Evolutionary conservation across 2,329 filamentous ascomycete genomes (phyloP).

Genomic region (Penicillium nordicum): DNA sequence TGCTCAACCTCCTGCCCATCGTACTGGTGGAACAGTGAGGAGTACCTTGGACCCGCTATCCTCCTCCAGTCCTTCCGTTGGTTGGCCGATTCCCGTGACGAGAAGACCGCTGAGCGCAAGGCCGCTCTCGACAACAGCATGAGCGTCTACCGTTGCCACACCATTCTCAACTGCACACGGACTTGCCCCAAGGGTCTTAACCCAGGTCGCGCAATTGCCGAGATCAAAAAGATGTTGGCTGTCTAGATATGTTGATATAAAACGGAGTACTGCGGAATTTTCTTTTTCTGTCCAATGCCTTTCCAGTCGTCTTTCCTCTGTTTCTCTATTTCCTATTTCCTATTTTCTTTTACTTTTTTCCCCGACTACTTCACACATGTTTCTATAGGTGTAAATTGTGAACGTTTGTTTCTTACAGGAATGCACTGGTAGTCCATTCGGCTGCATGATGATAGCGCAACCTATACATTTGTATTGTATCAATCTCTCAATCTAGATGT

Average conservation of each 20-base stretch:
- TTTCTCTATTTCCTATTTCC: constrained; percentile 10
- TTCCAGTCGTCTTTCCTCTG: constrained; percentile 21
- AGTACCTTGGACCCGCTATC: constrained; percentile 95
- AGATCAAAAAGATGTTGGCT: constrained; percentile 98
- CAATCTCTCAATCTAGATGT: not conserved
- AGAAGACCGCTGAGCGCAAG: constrained; percentile 84
- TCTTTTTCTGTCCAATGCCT: constrained; percentile 22
- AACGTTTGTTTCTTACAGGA: constrained; percentile 24
- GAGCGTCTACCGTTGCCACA: constrained; percentile 98
- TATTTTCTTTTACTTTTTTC: constrained; percentile 14
- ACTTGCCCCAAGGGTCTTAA: constrained; percentile 99
- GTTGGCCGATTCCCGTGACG: constrained; percentile 91
- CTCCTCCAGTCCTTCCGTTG: constrained; percentile 97
- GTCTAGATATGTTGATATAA: constrained; percentile 28
- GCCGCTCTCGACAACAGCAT: constrained; percentile 94
- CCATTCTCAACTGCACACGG: constrained; percentile 96
- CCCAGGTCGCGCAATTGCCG: constrained; percentile 88
- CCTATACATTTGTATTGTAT: constrained; percentile 5
- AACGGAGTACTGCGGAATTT: constrained; percentile 26
- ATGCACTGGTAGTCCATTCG: constrained; percentile 24
- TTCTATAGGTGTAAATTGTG: constrained; percentile 30
- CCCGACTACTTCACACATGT: constrained; percentile 20
- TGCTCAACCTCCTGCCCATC: constrained; percentile 99
- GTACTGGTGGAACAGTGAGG: constrained; percentile 99
- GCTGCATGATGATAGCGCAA: constrained; percentile 11